Evolutionary conservation across 257 asterid species (phyloP), one percentile per base, ranked within the genome.

Genomic region (Haberlea rhodopensis): DNA sequence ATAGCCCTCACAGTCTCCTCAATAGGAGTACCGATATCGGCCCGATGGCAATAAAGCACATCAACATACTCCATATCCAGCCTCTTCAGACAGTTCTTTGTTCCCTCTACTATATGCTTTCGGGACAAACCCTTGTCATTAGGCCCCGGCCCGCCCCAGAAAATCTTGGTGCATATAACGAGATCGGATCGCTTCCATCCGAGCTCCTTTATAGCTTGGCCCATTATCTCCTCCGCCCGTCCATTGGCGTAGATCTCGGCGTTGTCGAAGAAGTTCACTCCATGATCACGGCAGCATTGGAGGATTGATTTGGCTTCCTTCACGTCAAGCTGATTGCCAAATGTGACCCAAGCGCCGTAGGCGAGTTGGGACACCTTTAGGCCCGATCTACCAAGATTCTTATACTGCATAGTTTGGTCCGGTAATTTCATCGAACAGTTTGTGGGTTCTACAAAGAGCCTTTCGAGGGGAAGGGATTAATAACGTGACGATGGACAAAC

Each of bases 211-310:
- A 90, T 87, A 0, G 99, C 97, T 56, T 94, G 97, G 0, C 99
- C 99, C 99, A 90, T 87, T 84, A 87, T 94, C 77, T 94, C 99
- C 75, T 94, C 97, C 28, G 97, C 97, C 13, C 97, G 82, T 48
- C 97, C 99, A 20, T 90, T 94, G 34, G 97, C 97, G 78, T 94
- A 85, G 10, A 94, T 97, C 89, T 94, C 99, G 28, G 99, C 99
- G 58, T 87, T 94, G 68, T 94, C 99, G 81, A 87, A 90, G 83
- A 90, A 94, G 66, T 94, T 94, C 23, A 94, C 99, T 68, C 99
- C 99, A 63, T 78, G 28, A 52, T 94, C 99, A 10, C 97, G 86
- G 81, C 96, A 90, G 77, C 94, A 83, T 21, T 94, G 99, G 81
- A 94, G 97, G 78, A 94, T 73, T 53, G 82, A 62, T 57, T 94